These are phyloP conservation scores for Pisolithus microcarpus DNA, from an alignment of 768 basidiomycete genomes.

Conservation along the genomic window DNA sequence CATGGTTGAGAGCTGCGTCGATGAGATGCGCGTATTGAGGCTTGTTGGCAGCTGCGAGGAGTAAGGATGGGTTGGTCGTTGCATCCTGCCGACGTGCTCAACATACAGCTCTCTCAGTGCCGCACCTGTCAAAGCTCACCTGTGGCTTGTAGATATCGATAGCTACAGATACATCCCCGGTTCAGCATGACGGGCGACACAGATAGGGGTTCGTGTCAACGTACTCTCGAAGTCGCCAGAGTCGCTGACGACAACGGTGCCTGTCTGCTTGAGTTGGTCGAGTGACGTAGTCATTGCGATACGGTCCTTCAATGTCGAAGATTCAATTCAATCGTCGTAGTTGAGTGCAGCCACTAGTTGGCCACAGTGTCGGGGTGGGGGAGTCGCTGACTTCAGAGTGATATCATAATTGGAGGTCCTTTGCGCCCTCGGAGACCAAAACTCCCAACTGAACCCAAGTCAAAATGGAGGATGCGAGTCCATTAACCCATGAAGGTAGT, in stretches of 20 bases:
- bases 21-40: slow-evolving; percentile 74
- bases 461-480: too few relatives aligned
- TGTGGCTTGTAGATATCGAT: slow-evolving; percentile 94
- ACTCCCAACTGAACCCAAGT: too few relatives aligned
- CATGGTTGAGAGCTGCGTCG: slow-evolving; percentile 62
- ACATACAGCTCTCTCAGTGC: neutral
- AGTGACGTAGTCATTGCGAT: slow-evolving; percentile 68
- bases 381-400: too few relatives aligned
- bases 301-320: neutral
- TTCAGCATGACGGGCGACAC: slow-evolving; percentile 9
- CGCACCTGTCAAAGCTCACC: slow-evolving; percentile 29
- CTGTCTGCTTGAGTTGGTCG: slow-evolving; percentile 76
- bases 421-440: too few relatives aligned
- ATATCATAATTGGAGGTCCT: neutral
- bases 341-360: too few relatives aligned
- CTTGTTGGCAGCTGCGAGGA: slow-evolving; percentile 87
- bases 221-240: slow-evolving; percentile 87
- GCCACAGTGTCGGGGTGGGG: too few relatives aligned
- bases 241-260: slow-evolving; percentile 92
- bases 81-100: slow-evolving; percentile 55
- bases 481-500: too few relatives aligned
- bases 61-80: slow-evolving; percentile 92
- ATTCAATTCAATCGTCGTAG: neutral
- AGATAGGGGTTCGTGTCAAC: slow-evolving; percentile 15
- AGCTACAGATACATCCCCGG: slow-evolving; percentile 37